Conservation (phyloP, 768 basidiomycete species). For the Solioccasus polychromus region DNA sequence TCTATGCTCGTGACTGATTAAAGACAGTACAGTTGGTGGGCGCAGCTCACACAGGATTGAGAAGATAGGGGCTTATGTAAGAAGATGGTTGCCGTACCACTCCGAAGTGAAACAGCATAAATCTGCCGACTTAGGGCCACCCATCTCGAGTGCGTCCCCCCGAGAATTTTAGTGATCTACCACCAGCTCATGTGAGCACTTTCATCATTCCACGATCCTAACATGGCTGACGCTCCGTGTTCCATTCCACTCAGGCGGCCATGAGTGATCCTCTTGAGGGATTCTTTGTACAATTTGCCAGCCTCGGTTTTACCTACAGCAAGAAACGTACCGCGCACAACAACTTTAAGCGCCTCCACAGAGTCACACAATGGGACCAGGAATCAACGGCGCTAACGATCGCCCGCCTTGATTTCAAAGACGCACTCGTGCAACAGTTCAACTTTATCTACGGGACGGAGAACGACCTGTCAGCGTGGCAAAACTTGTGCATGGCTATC, state of each 20-base stretch:
- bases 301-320: constrained; percentile 14
- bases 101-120: too few relatives aligned
- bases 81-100: too few relatives aligned
- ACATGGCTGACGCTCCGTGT: neutral
- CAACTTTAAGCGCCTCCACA: constrained; percentile 20
- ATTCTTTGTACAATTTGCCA: constrained; percentile 23
- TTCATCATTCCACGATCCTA: too few relatives aligned
- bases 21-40: neutral
- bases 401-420: constrained; percentile 8
- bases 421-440: constrained; percentile 25
- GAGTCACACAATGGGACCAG: neutral
- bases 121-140: neutral
- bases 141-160: neutral
- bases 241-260: neutral
- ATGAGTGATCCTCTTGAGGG: constrained; percentile 19
- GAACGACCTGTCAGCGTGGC: constrained; percentile 21
- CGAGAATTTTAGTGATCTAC: too few relatives aligned
- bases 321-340: constrained; percentile 10
- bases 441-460: constrained; percentile 22
- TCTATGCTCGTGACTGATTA: neutral
- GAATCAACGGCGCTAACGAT: neutral
- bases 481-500: constrained; percentile 21
- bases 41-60: constrained; percentile 9
- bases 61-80: too few relatives aligned
- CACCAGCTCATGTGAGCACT: too few relatives aligned